Conservation (phyloP, 139 green algal genomes). For the Haematococcus sp. region DNA sequence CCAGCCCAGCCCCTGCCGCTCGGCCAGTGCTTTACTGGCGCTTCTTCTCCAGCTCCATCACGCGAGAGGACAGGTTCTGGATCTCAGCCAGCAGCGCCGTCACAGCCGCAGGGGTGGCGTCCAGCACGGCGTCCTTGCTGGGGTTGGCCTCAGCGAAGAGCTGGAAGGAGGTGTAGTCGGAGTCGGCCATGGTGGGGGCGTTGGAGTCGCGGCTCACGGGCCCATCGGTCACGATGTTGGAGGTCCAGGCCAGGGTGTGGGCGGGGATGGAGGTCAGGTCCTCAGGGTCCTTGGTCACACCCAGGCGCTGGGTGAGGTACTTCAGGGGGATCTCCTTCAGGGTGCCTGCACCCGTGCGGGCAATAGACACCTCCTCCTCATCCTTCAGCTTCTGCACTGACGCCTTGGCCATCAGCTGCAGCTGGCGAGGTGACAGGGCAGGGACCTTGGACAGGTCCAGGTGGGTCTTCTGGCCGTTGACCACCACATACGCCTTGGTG, state of each 20-base stretch:
- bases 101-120: not conserved
- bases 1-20: too few species aligned
- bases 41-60: not conserved
- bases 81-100: constrained; percentile 7
- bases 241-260: not conserved
- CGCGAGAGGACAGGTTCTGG: not conserved
- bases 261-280: not conserved
- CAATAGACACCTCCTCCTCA: constrained; percentile 8
- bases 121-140: not conserved
- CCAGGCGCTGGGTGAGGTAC: constrained; percentile 45
- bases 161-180: constrained; percentile 15
- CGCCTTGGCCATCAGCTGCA: constrained; percentile 43
- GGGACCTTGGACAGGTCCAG: constrained; percentile 58
- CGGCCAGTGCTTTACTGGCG: too few species aligned
- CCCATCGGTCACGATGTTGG: not conserved
- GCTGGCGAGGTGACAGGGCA: constrained; percentile 43
- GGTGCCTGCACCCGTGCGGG: constrained; percentile 11
- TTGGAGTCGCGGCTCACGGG: not conserved
- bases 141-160: not conserved
- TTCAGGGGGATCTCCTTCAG: constrained; percentile 51
- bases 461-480: constrained; percentile 66
- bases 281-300: constrained; percentile 20
- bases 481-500: constrained; percentile 61
- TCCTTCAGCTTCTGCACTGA: constrained; percentile 15
- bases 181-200: constrained; percentile 7